Conservation (phyloP, 345 rosid species). For the Populus davidiana region DNA sequence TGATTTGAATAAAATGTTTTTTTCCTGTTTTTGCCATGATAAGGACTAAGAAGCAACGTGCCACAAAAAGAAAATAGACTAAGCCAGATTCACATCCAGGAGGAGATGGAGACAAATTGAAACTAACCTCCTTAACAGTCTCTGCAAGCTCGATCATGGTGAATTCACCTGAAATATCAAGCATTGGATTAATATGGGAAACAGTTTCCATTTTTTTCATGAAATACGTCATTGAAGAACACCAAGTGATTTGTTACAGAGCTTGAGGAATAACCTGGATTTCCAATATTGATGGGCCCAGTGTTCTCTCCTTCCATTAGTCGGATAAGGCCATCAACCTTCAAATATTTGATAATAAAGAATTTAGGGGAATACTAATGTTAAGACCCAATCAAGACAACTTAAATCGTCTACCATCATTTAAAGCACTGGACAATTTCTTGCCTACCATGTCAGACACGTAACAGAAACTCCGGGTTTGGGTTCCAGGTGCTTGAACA, state of each 20-base stretch:
- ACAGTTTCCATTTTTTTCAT: not conserved
- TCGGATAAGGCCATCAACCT: conserved; percentile 92
- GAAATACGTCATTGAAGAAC: not conserved
- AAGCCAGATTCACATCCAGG: not conserved
- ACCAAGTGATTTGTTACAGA: not conserved
- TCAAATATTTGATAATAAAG: conserved; percentile 2
- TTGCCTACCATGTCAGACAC: conserved; percentile 86
- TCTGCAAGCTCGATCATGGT: conserved; percentile 89
- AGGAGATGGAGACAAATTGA: not conserved
- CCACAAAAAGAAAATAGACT: not conserved
- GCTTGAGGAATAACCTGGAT: conserved; percentile 47
- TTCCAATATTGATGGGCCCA: conserved; percentile 88
- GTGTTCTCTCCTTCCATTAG: conserved; percentile 94
- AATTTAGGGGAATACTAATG: not conserved
- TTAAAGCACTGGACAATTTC: not conserved
- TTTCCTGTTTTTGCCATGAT: not conserved
- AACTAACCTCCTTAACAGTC: conserved; percentile 76
- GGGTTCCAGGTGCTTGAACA: conserved; percentile 94
- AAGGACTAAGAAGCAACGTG: not conserved
- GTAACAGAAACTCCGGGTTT: conserved; percentile 94
- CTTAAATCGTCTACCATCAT: not conserved
- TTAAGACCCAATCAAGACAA: not conserved
- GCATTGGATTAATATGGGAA: not conserved
- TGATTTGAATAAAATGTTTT: not conserved
- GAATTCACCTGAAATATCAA: conserved; percentile 59